Evolutionary conservation across 257 asterid genomes (phyloP), one percentile per base, ranked within the genome.

Genomic region (Oldenlandia corymbosa): DNA sequence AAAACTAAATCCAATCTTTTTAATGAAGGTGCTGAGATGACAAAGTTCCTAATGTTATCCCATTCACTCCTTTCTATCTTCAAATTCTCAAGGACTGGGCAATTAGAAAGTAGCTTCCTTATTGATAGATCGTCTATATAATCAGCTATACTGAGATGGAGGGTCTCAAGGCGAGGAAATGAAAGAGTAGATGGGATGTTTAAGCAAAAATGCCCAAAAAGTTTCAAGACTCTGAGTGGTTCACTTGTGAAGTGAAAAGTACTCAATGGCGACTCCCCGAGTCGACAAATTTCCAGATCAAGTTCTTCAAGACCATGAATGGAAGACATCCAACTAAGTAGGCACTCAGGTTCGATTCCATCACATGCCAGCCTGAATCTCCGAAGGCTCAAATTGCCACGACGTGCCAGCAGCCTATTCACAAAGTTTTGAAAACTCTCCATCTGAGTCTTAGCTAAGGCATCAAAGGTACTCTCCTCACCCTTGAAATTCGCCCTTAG

Each of bases 291-390:
- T 1, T 20, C 18, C 27, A 63, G 47, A 50, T 63, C 58, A 37
- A 63, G 34, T 13, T 63, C 68, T 31, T 63, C 36, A 31, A 32
- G 17, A 20, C 48, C 30, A 31, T 5, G 58, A 58, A 48, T 3
- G 18, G 43, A 18, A 34, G 18, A 2, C 0, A 7, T 39, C 43
- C 43, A 47, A 2, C 11, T 46, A 31, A 6, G 7, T 0, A 63
- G 34, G 17, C 58, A 63, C 13, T 24, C 5, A 31, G 58, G 30
- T 12, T 63, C 48, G 21, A 63, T 4, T 1, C 48, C 28, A 63
- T 58, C 63, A 24, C 34, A 63, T 13, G 23, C 24, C 58, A 63
- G 43, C 18, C 68, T 63, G 68, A 63, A 63, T 37, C 48, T 63
- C 3, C 13, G n/a, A 21, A 32, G 47, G 24, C 47, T 32, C 9